Evolutionary conservation across 352 stramenopile genomes (phyloP), one percentile per base, ranked within the genome.

Genomic region (Phytopythium mirpurense): DNA sequence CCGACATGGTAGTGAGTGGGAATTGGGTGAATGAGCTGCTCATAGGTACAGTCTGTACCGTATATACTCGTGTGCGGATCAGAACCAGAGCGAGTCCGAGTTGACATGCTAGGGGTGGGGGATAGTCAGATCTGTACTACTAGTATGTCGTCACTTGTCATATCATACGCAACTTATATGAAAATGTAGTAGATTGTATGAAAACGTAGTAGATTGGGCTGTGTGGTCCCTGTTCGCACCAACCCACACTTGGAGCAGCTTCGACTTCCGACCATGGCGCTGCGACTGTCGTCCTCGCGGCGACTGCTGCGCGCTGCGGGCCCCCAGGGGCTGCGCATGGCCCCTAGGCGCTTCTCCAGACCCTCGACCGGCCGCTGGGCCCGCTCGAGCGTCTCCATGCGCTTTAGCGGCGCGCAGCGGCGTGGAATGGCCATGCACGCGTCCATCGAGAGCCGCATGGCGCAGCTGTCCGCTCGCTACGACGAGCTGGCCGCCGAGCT

Each of bases 371-470:
- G 43, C 3, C 26, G 26, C 9, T 50, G 26, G 26, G 4, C 27
- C 7, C 16, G 15, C 15, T 8, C 7, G 36, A 7, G 9, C 36
- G 14, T 5, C 18, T 14, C 14, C 18, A 6, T 14, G 36, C 19
- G 8, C 8, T 12, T 37, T 12, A 14, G 11, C 54, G 56, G 34
- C 31, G 35, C 54, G 41, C 74, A 79, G 51, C 53, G 51, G 12
- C 72, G 77, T 9, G 43, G 52, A 5, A 78, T 91, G 37, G 75
- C 80, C n/a, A 71, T 91, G 69, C 80, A 86, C 59, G 55, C 75
- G 58, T 83, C 80, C 32, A 91, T 91, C 42, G 19, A 82, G 53
- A 86, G 57, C 56, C 80, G 86, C 37, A 88, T 91, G 74, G 68
- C 83, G 10, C 58, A 86, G 45, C 59, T 91, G 21, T 54, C 73